Base-by-base conservation (phyloP, 2,329 filamentous ascomycete species). In the Pseudonectria foliicola region DNA sequence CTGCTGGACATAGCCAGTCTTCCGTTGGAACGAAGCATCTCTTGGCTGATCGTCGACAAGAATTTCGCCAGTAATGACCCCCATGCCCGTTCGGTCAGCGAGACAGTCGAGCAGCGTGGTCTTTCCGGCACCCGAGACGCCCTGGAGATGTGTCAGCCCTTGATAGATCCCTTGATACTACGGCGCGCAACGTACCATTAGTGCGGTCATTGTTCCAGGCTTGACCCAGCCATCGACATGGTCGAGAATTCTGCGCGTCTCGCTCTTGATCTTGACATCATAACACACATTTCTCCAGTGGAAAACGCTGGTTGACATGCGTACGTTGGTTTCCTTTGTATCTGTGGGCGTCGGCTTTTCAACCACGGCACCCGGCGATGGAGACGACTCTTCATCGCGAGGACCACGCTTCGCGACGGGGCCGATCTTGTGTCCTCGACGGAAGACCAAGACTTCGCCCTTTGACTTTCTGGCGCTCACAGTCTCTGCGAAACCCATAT, bases 201-300 rank as follows among this genome's bases (percentile, higher is more conserved):
- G 68, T 30, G 85, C 86, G 5, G 86, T 93, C 40, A 92, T 62
- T 12, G 85, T 92, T 29, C 87, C 87, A 1, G 88, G 87, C 58
- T 90, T 89, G 43, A 94, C 85, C 83, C 85, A 94, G 21, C 87
- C 87, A 50, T 90, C 83, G 6, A 93, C 83, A 38, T 89, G 69
- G 46, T 93, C 80, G 26, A 94, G 67, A 49, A 94, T 81, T 13
- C 81, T 75, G 8, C 85, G 72, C 1, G 69, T 63, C 46, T 88
- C 76, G 7, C 68, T 69, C 64, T 89, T 90, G 59, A 92, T 85
- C 54, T 82, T 80, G 57, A 77, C 64, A 32, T 76, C 68, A 45
- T 71, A 93, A 60, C 80, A 85, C 0, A 92, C 79, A 43, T 88
- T 71, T 44, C 78, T 73, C 86, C 85, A 93, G 53, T 85, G 82